Evolutionary conservation across 2,329 filamentous ascomycete genomes (phyloP), one percentile per base, ranked within the genome.

Genomic region (Elsinoe batatas): DNA sequence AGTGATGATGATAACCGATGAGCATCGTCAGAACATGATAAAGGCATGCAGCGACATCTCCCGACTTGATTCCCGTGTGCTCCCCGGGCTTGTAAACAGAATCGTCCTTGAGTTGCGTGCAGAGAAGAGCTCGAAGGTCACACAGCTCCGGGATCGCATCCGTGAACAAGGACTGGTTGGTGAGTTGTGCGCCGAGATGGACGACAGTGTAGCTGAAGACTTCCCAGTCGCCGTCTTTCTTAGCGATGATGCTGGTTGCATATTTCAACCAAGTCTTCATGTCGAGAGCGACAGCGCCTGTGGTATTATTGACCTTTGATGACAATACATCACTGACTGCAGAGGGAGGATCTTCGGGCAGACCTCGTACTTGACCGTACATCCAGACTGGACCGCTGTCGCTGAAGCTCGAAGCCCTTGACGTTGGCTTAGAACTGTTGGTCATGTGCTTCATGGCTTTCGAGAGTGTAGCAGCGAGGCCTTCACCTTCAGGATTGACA

Each of bases 201-300:
- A 89, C 87, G 30, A 98, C 75, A 15, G 91, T 80, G 66, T 91
- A 96, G 69, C 88, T 91, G 74, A 95, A 95, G 1, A 95, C 76
- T 67, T 97, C 90, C 91, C 91, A 97, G 59, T 58, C 54, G 20
- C 56, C 58, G 32, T 30, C 53, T 46, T 43, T 56, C 33, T 44
- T 58, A 22, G 40, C 53, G 40, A 62, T 20, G 12, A 61, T 46
- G 4, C 51, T 43, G 5, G 56, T 59, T 22, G 58, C 40, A n/a
- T 55, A 56, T 30, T 54, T 53, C 8, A 62, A 46, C 58, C 59
- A 61, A 6, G 44, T 43, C 22, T 33, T 47, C 50, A 58, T 54
- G 35, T 61, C 46, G 3, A 60, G 55, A 35, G 38, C 20, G 33
- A 22, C 17, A 11, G 18, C 38, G 13, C 26, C 75, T 3, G 13